Conservation (phyloP, 2,329 filamentous ascomycete species). For the Fusarium coffeatum region DNA sequence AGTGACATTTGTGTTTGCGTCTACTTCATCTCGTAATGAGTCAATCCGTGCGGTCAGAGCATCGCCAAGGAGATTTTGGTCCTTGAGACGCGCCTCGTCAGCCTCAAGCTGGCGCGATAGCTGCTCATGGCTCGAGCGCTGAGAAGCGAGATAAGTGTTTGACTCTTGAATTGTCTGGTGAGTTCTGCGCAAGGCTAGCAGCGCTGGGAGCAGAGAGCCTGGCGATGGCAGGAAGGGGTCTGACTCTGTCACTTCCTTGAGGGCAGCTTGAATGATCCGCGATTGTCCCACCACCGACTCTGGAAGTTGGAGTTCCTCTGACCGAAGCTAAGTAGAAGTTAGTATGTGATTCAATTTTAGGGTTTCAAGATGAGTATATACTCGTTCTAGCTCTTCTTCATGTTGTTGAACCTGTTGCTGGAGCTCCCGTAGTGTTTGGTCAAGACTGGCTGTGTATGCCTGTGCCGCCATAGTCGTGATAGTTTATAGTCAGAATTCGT, state of each 20-base stretch:
- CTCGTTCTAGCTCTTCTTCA: constrained; percentile 62
- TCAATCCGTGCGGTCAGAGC: constrained; percentile 69
- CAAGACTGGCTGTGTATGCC: constrained; percentile 62
- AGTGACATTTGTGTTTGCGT: constrained; percentile 67
- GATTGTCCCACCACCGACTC: constrained; percentile 49
- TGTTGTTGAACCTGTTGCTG: constrained; percentile 68
- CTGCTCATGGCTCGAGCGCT: constrained; percentile 56
- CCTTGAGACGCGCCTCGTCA: constrained; percentile 62
- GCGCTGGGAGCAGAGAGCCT: constrained; percentile 75
- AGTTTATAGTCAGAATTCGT: constrained; percentile 13
- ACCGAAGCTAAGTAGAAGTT: constrained; percentile 45
- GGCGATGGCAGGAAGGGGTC: constrained; percentile 74
- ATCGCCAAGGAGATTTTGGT: constrained; percentile 66
- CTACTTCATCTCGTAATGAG: constrained; percentile 67
- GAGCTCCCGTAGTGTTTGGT: constrained; percentile 75
- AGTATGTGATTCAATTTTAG: neutral
- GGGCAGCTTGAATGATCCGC: constrained; percentile 70
- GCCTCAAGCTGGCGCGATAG: constrained; percentile 61
- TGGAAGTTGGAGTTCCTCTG: constrained; percentile 38
- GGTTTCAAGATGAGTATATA: constrained; percentile 41
- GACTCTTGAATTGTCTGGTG: constrained; percentile 73
- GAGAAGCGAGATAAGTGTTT: constrained; percentile 65
- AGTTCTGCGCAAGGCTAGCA: constrained; percentile 77
- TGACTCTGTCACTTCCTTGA: constrained; percentile 69
- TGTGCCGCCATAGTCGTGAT: constrained; percentile 44